Base-by-base conservation (phyloP, 345 rosid species). In the Angophora floribunda region DNA sequence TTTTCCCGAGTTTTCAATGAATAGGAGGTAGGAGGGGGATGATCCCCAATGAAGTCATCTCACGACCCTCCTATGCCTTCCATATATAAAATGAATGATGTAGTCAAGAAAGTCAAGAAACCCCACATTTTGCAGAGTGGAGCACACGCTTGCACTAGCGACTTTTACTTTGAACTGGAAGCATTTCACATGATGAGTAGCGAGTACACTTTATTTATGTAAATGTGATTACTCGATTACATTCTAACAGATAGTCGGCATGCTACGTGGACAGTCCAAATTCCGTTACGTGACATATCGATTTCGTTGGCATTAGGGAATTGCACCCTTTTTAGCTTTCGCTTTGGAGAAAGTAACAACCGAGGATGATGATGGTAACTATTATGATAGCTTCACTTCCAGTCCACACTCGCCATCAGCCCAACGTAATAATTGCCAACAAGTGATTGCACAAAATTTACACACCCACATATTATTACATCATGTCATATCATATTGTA, bases 1-100 rank as follows among this genome's bases (percentile, higher is more conserved):
- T 65, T 65, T 28, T 15, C 36, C 2, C 0, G 6, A n/a, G 1
- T 2, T 67, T 67, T 0, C 6, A 8, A 0, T 16, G 12, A 16
- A 45, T 22, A 41, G 10, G 26, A 21, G 82, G 49, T 7, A 10
- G 15, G 82, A 75, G 14, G 75, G 75, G 3, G 7, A 75, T 10
- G 14, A 75, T 75, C 49, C 49, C 7, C 1, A 5, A 75, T 0
- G 19, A 36, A 19, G 28, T 75, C 26, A 75, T 21, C 14, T 9
- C 84, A 21, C 28, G 6, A 41, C 49, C 24, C 41, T 41, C 49
- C 19, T 75, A 41, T 41, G 41, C 11, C 26, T 41, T 75, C 41
- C 84, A 75, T 19, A 6, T 75, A 41, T 19, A 75, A 41, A 19
- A 16, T 36, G 28, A 41, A 75, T 41, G 13, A 26, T 19, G 7